These are phyloP conservation scores for Pseudogymnoascus sp. DNA, from an alignment of 2,329 filamentous ascomycete species.

Conservation along the genomic window DNA sequence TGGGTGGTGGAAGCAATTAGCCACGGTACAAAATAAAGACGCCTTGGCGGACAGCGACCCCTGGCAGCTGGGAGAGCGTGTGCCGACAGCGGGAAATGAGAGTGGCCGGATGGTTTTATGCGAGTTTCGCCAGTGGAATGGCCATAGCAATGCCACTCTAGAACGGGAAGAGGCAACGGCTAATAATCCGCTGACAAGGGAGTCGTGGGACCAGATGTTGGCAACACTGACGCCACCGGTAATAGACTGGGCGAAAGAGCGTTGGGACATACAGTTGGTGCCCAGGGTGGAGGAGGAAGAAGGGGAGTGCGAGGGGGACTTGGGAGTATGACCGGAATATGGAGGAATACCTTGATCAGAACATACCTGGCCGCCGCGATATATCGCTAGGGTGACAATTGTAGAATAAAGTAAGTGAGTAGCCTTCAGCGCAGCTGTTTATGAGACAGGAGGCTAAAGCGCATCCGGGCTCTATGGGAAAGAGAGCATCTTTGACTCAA, in stretches of 20 bases:
- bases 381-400: too few relatives aligned
- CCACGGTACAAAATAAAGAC: neutral
- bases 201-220: conserved; percentile 14
- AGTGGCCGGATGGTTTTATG: conserved; percentile 15
- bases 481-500: neutral
- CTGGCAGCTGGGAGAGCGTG: conserved; percentile 9
- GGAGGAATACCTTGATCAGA: neutral
- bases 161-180: conserved; percentile 15
- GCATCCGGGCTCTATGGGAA: neutral
- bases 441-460: neutral
- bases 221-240: conserved; percentile 19
- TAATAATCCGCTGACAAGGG: conserved; percentile 14
- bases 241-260: conserved; percentile 19
- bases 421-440: neutral
- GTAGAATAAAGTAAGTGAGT: too few relatives aligned
- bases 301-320: neutral
- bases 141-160: neutral
- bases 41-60: neutral
- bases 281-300: neutral
- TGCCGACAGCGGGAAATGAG: conserved; percentile 25
- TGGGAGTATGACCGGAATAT: neutral
- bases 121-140: conserved; percentile 14
- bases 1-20: neutral
- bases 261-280: conserved; percentile 16
- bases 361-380: too few relatives aligned